Evolutionary conservation across 2,329 filamentous ascomycete species (phyloP), one percentile per base, ranked within the genome.

Genomic region (Plectosphaerella plurivora): DNA sequence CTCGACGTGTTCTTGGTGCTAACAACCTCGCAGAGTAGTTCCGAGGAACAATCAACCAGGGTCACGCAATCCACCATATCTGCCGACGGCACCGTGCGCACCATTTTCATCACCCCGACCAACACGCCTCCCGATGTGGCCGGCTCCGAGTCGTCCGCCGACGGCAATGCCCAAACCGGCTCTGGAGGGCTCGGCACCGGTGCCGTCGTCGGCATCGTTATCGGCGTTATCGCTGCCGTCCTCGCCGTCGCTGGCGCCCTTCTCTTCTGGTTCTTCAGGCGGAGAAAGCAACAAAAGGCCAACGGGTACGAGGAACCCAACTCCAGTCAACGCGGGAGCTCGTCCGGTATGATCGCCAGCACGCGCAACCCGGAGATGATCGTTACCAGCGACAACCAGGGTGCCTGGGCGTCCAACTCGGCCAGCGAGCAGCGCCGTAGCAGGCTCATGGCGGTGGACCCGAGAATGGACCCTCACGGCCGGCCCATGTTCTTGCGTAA

Each of bases 391-490:
- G 58, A 58, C 3, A 63, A 59, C 33, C 66, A 52, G 50, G 33
- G 52, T 45, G 8, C 22, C 15, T 56, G 54, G 56, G 50, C 54
- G 18, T 39, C 54, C 45, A 50, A 57, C 20, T 20, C 50, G 1
- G 45, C 45, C 37, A 50, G 50, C 42, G 52, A 57, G 10, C 54
- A 57, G n/a, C 52, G 56, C 52, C 76, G 77, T 52, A 79, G 78
- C 63, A 71, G 73, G 45, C 64, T 85, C 50, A 76, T 81, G 72
- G 78, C 81, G 9, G 76, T 84, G 51, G 83, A 87, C 61, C 83
- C 83, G 33, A 75, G 83, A 45, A 78, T 86, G 71, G 79, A 86
- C 60, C 83, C 83, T 1, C 84, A 80, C 55, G 75, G 79, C 47
- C 73, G 76, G 36, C 78, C 77, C 16, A 69, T 84, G 12, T 86